phyloP scores from a whole-genome alignment of 371 early-diverging fungal species.

The Apophysomyces trapeziformis region DNA sequence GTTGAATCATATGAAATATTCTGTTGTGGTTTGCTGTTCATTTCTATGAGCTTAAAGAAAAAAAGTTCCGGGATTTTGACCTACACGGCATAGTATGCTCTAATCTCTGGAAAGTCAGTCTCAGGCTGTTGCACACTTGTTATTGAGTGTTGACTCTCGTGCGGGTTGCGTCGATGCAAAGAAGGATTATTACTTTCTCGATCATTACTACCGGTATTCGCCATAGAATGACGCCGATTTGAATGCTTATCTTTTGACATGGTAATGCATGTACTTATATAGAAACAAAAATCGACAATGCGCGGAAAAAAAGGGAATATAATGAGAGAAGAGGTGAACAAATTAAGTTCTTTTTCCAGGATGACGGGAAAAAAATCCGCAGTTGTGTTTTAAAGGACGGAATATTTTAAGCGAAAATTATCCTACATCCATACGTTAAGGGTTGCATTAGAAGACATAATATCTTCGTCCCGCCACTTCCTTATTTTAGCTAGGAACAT shows the following conservation, averaged over 20 bases:
- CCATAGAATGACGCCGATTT: not conserved
- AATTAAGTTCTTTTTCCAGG: not conserved
- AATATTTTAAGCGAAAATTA: slow-evolving; percentile 5
- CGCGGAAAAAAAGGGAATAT: not conserved
- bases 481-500: too few species aligned
- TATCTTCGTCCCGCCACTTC: too few species aligned
- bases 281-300: not conserved
- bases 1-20: not conserved
- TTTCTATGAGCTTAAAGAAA: not conserved
- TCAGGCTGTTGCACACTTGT: not conserved
- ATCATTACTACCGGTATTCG: not conserved
- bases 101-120: slow-evolving; percentile 42
- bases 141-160: not conserved
- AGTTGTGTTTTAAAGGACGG: slow-evolving; percentile 15
- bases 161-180: not conserved
- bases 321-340: not conserved
- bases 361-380: not conserved
- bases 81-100: slow-evolving; percentile 51
- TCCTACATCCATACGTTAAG: not conserved
- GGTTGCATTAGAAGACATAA: too few species aligned
- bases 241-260: slow-evolving; percentile 6
- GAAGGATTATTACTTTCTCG: not conserved
- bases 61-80: not conserved
- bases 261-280: not conserved
- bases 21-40: not conserved